Conservation (phyloP, 2,329 filamentous ascomycete genomes). For the Penicillium corylophilum region DNA sequence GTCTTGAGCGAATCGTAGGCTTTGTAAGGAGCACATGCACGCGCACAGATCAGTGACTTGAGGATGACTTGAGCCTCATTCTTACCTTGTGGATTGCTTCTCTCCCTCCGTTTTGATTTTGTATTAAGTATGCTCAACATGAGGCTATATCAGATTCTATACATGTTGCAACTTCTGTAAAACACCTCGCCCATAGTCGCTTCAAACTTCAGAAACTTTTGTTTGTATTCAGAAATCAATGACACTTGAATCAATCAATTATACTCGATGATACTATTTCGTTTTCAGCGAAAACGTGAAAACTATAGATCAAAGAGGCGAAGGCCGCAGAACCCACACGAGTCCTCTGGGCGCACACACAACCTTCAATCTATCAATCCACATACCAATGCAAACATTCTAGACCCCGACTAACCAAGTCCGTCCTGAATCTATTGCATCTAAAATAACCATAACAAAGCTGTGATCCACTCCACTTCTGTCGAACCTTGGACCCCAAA, state of each 20-base stretch:
- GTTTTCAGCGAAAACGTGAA: too few relatives aligned
- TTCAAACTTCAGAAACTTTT: too few relatives aligned
- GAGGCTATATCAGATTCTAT: background rate
- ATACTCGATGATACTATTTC: too few relatives aligned
- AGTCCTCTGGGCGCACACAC: too few relatives aligned
- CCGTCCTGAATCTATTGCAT: background rate
- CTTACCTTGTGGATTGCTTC: background rate
- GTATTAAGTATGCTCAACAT: background rate
- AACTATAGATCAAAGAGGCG: too few relatives aligned
- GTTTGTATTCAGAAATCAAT: too few relatives aligned
- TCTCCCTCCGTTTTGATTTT: too few relatives aligned
- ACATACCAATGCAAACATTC: background rate
- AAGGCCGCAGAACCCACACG: too few relatives aligned
- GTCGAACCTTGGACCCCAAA: constrained; percentile 2
- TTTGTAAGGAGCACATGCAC: background rate
- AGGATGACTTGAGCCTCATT: background rate
- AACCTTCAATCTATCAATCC: too few relatives aligned
- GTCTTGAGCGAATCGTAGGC: background rate
- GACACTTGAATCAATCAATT: too few relatives aligned
- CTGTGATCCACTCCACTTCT: constrained; percentile 1
- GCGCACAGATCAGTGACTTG: background rate
- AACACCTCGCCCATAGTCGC: too few relatives aligned
- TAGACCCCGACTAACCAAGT: background rate
- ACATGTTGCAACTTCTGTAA: background rate
- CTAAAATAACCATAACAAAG: background rate